These are phyloP conservation scores for Eucalyptus lansdowneana DNA, from an alignment of 345 rosid genomes.

Conservation along the genomic window DNA sequence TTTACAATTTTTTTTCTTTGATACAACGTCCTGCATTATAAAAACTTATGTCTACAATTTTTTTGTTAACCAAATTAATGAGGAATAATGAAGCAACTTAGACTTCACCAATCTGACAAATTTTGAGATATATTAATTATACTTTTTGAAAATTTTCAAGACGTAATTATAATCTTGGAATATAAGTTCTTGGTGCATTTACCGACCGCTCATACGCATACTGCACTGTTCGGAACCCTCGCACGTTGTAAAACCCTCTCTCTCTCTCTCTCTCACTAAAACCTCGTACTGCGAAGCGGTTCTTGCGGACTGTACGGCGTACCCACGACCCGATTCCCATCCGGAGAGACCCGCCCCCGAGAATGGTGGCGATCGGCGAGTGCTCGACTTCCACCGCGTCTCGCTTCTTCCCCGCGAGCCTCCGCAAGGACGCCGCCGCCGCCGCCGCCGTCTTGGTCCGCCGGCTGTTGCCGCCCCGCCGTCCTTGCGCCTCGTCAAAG, in stretches of 20 bases:
- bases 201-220: not conserved
- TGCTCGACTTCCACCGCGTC: not conserved
- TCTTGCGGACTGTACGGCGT: not conserved
- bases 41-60: not conserved
- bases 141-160: not conserved
- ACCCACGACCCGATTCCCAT: not conserved
- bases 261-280: not conserved
- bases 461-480: not conserved
- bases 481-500: not conserved
- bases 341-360: not conserved
- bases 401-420: conserved; percentile 23
- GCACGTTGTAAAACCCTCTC: not conserved
- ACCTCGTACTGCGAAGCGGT: fast-evolving
- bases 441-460: not conserved
- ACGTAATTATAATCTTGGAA: not conserved
- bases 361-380: not conserved
- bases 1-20: not conserved
- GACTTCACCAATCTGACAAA: not conserved
- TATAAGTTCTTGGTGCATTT: fast-evolving
- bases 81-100: fast-evolving
- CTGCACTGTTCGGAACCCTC: not conserved
- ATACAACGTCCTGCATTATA: fast-evolving
- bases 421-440: conserved; percentile 14
- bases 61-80: not conserved
- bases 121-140: not conserved